Conservation (phyloP, 768 basidiomycete genomes). For the Calocybe indica region DNA sequence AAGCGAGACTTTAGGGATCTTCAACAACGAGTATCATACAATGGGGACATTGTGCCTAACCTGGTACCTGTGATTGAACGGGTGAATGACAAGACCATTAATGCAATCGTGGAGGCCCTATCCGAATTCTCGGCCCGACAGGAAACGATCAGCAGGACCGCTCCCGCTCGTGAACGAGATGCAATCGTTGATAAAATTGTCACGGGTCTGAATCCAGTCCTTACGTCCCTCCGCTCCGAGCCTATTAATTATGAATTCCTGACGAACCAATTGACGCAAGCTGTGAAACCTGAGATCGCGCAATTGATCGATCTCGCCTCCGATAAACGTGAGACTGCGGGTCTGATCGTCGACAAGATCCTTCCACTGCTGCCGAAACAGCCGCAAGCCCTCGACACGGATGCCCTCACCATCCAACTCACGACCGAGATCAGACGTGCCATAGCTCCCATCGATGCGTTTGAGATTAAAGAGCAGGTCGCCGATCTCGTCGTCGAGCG, state of each 20-base stretch:
- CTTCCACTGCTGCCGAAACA: slow-evolving; percentile 54
- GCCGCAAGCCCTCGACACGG: slow-evolving; percentile 36
- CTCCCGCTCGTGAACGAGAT: slow-evolving; percentile 50
- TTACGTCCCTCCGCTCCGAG: slow-evolving; percentile 57
- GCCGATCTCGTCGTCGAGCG: slow-evolving; percentile 86
- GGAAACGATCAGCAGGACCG: slow-evolving; percentile 42
- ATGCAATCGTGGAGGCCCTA: slow-evolving; percentile 56
- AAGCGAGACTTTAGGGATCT: slow-evolving; percentile 55
- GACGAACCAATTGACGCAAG: slow-evolving; percentile 70
- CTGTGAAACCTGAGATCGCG: slow-evolving; percentile 84
- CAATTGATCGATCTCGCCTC: slow-evolving; percentile 87
- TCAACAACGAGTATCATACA: slow-evolving; percentile 33
- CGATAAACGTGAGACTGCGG: slow-evolving; percentile 84
- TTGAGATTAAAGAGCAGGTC: slow-evolving; percentile 86
- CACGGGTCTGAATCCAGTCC: slow-evolving; percentile 49
- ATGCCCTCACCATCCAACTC: slow-evolving; percentile 52
- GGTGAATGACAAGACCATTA: slow-evolving; percentile 48
- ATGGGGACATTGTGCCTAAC: slow-evolving; percentile 21
- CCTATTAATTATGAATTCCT: slow-evolving; percentile 74
- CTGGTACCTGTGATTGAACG: slow-evolving; percentile 49
- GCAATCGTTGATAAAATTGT: slow-evolving; percentile 57
- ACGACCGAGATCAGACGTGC: slow-evolving; percentile 64
- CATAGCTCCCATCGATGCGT: slow-evolving; percentile 73
- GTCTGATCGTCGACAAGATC: slow-evolving; percentile 70
- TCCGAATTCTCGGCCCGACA: slow-evolving; percentile 51